Percentiles rank a stretch among this genome's conserved stretches.
phyloP scores from a whole-genome alignment of 306 rosid species.

The Quercus wislizeni region DNA sequence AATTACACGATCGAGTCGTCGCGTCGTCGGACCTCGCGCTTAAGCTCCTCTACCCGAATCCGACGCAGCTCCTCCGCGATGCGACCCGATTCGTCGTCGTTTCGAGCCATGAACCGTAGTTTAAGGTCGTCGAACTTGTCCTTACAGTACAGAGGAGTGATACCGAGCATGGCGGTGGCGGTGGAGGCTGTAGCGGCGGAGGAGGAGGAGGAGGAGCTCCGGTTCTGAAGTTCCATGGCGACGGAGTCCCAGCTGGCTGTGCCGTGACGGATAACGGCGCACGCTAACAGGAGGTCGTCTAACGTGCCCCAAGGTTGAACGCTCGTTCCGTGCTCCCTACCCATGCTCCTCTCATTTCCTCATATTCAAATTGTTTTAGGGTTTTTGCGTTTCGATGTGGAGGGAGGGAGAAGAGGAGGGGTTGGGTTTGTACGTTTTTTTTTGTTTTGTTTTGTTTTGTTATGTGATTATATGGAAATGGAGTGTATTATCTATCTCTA shows the following conservation, averaged over 20 bases:
- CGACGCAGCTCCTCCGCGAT: constrained; percentile 31
- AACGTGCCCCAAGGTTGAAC: constrained; percentile 53
- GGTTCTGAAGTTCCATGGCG: constrained; percentile 34
- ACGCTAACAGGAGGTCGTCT: constrained; percentile 54
- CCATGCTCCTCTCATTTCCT: constrained; percentile 52
- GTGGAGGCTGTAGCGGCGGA: too few relatives aligned
- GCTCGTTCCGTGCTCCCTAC: constrained; percentile 39
- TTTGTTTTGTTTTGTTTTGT: background rate
- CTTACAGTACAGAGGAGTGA: constrained; percentile 33
- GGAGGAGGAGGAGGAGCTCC: constrained; percentile 16
- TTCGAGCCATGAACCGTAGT: constrained; percentile 28
- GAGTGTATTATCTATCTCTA: too few relatives aligned
- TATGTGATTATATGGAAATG: background rate
- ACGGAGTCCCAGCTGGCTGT: constrained; percentile 48
- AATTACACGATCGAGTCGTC: constrained; percentile 53
- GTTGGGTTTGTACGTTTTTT: background rate
- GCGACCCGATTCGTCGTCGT: constrained; percentile 16
- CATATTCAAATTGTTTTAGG: constrained; percentile 33
- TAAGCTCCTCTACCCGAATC: constrained; percentile 53
- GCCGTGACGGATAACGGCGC: constrained; percentile 54
- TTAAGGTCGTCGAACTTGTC: constrained; percentile 36
- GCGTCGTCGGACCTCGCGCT: constrained; percentile 47
- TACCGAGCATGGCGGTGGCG: background rate
- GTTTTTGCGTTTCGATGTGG: constrained; percentile 28
- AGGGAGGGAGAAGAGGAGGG: background rate